Percentiles rank a stretch among this genome's conserved stretches.
phyloP scores from a whole-genome alignment of 2,329 filamentous ascomycete species.

The Xylaria multiplex region DNA sequence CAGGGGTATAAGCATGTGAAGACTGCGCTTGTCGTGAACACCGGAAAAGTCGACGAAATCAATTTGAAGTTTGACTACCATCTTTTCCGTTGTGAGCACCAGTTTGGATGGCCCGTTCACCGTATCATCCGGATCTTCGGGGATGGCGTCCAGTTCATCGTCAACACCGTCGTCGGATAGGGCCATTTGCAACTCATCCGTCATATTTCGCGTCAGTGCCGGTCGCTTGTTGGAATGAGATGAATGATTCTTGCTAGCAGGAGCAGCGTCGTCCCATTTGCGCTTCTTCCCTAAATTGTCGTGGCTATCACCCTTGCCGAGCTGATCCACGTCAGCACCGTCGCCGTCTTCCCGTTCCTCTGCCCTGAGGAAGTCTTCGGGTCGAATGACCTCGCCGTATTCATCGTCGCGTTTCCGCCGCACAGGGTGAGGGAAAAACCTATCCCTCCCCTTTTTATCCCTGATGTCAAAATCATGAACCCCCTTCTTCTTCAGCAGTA shows the following conservation, averaged over 20 bases:
- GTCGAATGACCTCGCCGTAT: constrained; percentile 91
- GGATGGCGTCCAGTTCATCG: constrained; percentile 68
- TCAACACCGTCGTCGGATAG: constrained; percentile 54
- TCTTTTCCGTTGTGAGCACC: constrained; percentile 68
- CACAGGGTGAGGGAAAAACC: constrained; percentile 88
- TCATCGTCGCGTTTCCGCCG: constrained; percentile 85
- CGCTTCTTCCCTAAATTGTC: constrained; percentile 87
- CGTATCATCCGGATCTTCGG: constrained; percentile 64
- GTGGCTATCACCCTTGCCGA: constrained; percentile 61
- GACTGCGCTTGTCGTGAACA: constrained; percentile 89
- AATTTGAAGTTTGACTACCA: constrained; percentile 78
- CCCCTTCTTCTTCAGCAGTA: constrained; percentile 86
- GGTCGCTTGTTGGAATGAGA: constrained; percentile 69
- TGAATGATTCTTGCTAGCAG: constrained; percentile 54
- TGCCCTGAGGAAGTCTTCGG: constrained; percentile 91
- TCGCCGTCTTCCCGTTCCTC: constrained; percentile 86
- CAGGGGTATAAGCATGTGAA: constrained; percentile 93
- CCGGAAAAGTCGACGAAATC: constrained; percentile 93
- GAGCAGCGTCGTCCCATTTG: constrained; percentile 82
- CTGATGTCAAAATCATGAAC: constrained; percentile 95
- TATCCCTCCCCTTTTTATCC: constrained; percentile 89
- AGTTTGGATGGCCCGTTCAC: constrained; percentile 78
- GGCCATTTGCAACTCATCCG: constrained; percentile 59
- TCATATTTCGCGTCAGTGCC: constrained; percentile 55
- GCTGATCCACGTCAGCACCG: constrained; percentile 67